Evolutionary conservation across 306 rosid species (phyloP).

Genomic region (Heteromeles arbutifolia): DNA sequence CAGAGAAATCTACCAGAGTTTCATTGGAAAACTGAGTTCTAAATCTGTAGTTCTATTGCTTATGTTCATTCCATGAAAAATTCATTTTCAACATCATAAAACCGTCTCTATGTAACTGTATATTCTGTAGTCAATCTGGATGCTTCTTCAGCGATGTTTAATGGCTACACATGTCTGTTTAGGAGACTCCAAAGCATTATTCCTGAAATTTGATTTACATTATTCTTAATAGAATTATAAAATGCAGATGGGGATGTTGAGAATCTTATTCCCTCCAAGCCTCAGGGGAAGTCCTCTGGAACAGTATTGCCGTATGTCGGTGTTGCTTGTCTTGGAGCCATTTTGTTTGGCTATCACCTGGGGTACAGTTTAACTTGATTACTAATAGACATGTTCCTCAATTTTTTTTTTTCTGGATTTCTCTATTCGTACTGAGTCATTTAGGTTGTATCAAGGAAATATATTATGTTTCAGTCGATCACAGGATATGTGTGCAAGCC

Average conservation of each 20-base stretch:
- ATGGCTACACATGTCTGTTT: neutral
- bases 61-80: neutral
- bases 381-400: conserved; percentile 1
- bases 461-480: neutral
- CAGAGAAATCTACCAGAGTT: neutral
- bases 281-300: conserved; percentile 65
- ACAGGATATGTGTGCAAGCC: neutral
- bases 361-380: conserved; percentile 46
- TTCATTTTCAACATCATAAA: neutral
- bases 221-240: conserved; percentile 15
- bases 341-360: conserved; percentile 92
- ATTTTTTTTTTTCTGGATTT: conserved; percentile 8
- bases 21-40: neutral
- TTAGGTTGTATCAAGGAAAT: neutral
- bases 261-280: conserved; percentile 35
- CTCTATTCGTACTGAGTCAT: neutral
- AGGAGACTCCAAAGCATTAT: neutral
- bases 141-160: neutral
- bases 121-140: neutral
- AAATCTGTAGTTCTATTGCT: neutral
- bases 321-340: conserved; percentile 92
- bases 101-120: neutral
- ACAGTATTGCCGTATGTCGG: conserved; percentile 86
- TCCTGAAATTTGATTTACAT: neutral
- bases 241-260: conserved; percentile 71